Evolutionary conservation across 2,329 filamentous ascomycete species (phyloP).

Genomic region (Sporothrix humicola): DNA sequence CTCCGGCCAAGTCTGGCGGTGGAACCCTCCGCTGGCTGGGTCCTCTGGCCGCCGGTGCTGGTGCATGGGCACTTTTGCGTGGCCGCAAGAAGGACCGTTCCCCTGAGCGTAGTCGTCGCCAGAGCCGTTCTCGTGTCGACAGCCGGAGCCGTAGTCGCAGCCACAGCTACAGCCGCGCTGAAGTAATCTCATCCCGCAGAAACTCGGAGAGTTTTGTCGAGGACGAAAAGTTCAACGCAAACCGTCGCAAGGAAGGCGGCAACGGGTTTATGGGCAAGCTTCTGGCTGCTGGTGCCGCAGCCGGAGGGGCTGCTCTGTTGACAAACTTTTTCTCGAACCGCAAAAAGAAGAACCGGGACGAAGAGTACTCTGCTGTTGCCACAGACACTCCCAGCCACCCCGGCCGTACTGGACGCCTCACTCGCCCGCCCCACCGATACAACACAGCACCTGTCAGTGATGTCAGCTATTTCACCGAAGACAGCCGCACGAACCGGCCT

Average conservation of each 20-base stretch:
- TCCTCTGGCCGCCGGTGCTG: conserved; percentile 59
- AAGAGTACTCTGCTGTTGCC: conserved; percentile 67
- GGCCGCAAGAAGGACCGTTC: conserved; percentile 49
- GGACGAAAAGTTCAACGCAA: conserved; percentile 70
- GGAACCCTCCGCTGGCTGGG: conserved; percentile 54
- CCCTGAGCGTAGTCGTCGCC: conserved; percentile 44
- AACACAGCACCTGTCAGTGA: conserved; percentile 54
- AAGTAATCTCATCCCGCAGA: conserved; percentile 59
- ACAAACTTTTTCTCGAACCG: conserved; percentile 64
- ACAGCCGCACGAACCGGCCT: conserved; percentile 42
- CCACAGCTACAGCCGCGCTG: conserved; percentile 45
- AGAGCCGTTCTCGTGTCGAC: conserved; percentile 42
- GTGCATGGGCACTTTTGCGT: conserved; percentile 54
- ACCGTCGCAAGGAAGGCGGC: conserved; percentile 46
- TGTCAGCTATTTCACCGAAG: conserved; percentile 49
- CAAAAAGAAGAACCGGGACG: conserved; percentile 52
- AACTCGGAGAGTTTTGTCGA: conserved; percentile 63
- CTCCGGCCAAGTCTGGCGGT: conserved; percentile 47
- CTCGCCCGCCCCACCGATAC: conserved; percentile 26
- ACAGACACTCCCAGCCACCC: conserved; percentile 64
- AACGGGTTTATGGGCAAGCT: conserved; percentile 67
- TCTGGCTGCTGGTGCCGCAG: conserved; percentile 63
- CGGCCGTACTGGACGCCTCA: conserved; percentile 45
- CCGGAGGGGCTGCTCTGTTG: conserved; percentile 67
- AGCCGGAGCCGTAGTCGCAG: conserved; percentile 46